phyloP scores from a whole-genome alignment of 495 filamentous ascomycete species.

The Penicillium macrosclerotiorum region DNA sequence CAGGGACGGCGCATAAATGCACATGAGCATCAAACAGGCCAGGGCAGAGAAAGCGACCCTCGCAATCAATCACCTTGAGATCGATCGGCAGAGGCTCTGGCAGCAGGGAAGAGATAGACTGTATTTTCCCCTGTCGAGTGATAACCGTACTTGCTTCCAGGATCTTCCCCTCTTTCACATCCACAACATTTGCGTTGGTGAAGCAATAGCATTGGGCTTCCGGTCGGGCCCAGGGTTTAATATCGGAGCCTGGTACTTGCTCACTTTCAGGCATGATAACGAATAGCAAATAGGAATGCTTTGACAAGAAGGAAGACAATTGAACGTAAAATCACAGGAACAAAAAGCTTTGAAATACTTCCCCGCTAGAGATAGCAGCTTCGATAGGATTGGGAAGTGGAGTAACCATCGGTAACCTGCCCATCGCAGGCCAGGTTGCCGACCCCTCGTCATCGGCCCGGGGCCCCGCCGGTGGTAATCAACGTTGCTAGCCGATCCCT shows the following conservation, averaged over 20 bases:
- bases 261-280: conserved; percentile 8
- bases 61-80: conserved; percentile 32
- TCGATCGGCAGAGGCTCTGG: conserved; percentile 12
- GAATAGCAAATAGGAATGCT: neutral
- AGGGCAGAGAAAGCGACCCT: conserved; percentile 47
- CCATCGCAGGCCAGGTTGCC: conserved; percentile 10
- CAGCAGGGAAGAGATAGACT: conserved; percentile 11
- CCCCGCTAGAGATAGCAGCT: neutral
- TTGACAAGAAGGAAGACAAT: neutral
- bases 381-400: neutral
- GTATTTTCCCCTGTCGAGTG: conserved; percentile 17
- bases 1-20: conserved; percentile 47
- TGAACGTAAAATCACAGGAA: neutral
- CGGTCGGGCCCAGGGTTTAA: conserved; percentile 37
- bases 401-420: conserved; percentile 9
- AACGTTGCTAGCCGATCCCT: conserved; percentile 6
- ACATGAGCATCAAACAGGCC: conserved; percentile 59
- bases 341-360: neutral
- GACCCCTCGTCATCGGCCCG: conserved; percentile 13
- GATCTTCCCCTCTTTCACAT: conserved; percentile 28
- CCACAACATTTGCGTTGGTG: conserved; percentile 35
- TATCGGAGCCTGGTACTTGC: conserved; percentile 18
- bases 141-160: conserved; percentile 17
- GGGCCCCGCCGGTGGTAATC: conserved; percentile 7
- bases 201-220: conserved; percentile 29